Base-by-base conservation (phyloP, 2,329 filamentous ascomycete genomes). In the Sclerotinia borealis region DNA sequence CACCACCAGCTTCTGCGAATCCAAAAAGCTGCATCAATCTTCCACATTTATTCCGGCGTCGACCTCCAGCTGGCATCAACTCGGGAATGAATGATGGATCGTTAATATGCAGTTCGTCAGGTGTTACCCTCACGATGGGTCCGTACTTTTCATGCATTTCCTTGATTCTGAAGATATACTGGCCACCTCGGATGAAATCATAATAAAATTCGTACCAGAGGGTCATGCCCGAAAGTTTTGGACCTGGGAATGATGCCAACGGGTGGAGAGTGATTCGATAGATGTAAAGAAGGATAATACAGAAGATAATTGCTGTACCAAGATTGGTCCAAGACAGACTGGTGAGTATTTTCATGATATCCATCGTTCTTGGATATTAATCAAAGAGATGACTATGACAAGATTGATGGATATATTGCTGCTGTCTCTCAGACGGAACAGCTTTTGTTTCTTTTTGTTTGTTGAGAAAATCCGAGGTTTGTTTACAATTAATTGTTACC, bases 111-210 rank as follows among this genome's bases (percentile, higher is more conserved):
- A 80, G 71, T 63, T 79, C 77, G 69, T 73, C 76, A 1, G 72
- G 56, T 70, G 74, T 59, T 76, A 73, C 22, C 73, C n/a, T 71
- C 43, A 76, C 66, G n/a, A 76, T 73, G 1, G 75, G 73, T 11
- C 49, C 49, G 61, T 79, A 80, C 65, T 70, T 67, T 51, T 76
- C 67, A 67, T 80, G 79, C 68, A 81, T 69, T 52, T 76, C 72
- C 50, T 73, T 68, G 29, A 80, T 77, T 63, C 78, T 74, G 67
- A 74, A 77, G 15, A 72, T 77, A 64, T 79, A 80, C 67, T 77
- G 72, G 9, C 37, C 37, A 1, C 78, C 79, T 5, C 75, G 73
- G 51, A 77, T 63, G 29, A 79, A 71, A 62, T 81, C 78, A 62
- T 79, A 79, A 69, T 79, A 81, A 10, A 65, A 61, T 41, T 71